Evolutionary conservation across 169 alveolate species (phyloP).

Genomic region (Blepharisma undulans): DNA sequence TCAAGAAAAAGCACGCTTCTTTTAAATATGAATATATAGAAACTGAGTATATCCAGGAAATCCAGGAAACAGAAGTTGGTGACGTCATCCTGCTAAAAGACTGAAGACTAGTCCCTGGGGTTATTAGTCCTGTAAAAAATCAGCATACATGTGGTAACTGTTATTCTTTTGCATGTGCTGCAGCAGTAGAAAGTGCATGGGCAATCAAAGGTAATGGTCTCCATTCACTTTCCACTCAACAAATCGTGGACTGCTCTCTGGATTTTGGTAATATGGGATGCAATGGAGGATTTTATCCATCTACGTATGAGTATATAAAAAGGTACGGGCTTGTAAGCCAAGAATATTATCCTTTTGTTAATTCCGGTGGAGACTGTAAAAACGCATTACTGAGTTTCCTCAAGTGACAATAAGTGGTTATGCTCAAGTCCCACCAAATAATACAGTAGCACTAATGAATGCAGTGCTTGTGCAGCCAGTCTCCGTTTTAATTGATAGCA

Average conservation of each 20-base stretch:
- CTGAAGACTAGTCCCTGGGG: conserved; percentile 55
- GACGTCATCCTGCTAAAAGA: not conserved
- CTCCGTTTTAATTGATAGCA: not conserved
- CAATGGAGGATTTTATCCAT: not conserved
- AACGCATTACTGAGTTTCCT: not conserved
- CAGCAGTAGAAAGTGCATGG: not conserved
- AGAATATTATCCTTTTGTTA: conserved; percentile 23
- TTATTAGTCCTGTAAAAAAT: conserved; percentile 52
- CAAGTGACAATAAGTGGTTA: not conserved
- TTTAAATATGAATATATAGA: not conserved
- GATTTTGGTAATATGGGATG: not conserved
- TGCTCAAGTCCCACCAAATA: not conserved
- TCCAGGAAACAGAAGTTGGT: not conserved
- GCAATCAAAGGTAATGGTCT: not conserved
- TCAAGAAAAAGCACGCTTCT: not conserved
- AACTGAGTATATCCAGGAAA: not conserved
- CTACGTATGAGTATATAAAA: not conserved
- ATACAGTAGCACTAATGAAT: conserved; percentile 43
- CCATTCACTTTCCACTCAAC: not conserved
- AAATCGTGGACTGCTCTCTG: not conserved
- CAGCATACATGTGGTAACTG: conserved; percentile 38
- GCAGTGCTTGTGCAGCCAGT: conserved; percentile 50
- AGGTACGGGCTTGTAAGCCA: not conserved
- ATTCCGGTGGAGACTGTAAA: conserved; percentile 58
- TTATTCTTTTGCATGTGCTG: not conserved